A percentile compares a stretch with the other conserved stretches of the same genome.
Conservation (phyloP, 2,329 filamentous ascomycete species). For the Aspergillus sp. region DNA sequence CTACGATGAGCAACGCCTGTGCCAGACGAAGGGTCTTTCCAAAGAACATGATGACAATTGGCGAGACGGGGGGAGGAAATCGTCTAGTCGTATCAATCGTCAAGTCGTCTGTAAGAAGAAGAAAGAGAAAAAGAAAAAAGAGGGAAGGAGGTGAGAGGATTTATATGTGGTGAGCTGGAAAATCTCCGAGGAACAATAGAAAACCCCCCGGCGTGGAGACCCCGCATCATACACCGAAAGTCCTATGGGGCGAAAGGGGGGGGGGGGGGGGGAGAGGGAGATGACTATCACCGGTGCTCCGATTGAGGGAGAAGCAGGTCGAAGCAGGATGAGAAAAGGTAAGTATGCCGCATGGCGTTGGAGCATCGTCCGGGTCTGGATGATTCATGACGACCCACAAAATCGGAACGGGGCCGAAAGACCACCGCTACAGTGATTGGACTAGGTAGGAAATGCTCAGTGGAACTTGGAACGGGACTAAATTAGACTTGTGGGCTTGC, state of each 20-base stretch:
- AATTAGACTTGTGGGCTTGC: not conserved
- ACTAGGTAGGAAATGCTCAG: no score
- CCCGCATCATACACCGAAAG: slow-evolving; percentile 1
- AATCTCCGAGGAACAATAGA: not conserved
- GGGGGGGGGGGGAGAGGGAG: no score
- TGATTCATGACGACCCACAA: not conserved
- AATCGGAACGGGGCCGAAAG: not conserved
- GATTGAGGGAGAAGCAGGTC: not conserved
- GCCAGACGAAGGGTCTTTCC: slow-evolving; percentile 17
- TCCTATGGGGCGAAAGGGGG: not conserved
- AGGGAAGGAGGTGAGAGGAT: not conserved
- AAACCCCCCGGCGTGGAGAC: slow-evolving; percentile 1
- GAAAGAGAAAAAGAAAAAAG: not conserved
- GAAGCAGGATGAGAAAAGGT: not conserved
- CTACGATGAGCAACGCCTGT: slow-evolving; percentile 23
- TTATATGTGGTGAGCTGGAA: not conserved
- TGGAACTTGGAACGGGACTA: not conserved
- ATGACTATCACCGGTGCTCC: not conserved
- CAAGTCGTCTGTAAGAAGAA: not conserved
- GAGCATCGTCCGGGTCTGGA: not conserved
- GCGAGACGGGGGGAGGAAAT: not conserved
- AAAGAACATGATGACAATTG: not conserved
- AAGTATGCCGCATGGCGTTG: not conserved
- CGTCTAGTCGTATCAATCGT: not conserved
- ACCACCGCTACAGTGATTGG: not conserved